phyloP scores from a whole-genome alignment of 805 yeast species.

The Cyberlindnera mrakii region DNA sequence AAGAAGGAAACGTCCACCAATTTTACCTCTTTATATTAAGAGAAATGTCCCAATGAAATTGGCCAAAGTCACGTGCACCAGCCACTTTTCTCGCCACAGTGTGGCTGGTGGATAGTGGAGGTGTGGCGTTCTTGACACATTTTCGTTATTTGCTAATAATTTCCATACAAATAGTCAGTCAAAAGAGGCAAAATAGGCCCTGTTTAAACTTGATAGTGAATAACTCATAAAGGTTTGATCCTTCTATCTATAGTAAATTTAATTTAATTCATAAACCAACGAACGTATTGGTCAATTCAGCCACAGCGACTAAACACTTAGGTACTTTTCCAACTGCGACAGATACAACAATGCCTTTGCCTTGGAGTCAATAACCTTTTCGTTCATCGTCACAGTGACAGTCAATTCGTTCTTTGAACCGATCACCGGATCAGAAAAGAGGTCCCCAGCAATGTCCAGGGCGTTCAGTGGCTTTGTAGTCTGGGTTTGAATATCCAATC shows the following conservation, averaged over 20 bases:
- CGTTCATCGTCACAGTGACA: conserved; percentile 29
- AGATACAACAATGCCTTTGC: conserved; percentile 34
- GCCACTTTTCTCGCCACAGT: too few relatives aligned
- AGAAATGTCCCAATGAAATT: too few relatives aligned
- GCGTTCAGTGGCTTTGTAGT: conserved; percentile 10
- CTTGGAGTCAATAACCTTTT: conserved; percentile 37
- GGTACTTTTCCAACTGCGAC: conserved; percentile 14
- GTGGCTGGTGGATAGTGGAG: too few relatives aligned
- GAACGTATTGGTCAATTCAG: not conserved
- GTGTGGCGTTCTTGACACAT: too few relatives aligned
- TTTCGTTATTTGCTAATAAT: too few relatives aligned
- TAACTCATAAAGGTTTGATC: too few relatives aligned
- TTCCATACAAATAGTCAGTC: too few relatives aligned
- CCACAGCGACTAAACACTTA: not conserved
- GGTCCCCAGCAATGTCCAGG: conserved; percentile 22
- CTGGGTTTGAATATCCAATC: conserved; percentile 23
- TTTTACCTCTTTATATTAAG: too few relatives aligned
- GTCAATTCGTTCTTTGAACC: conserved; percentile 24
- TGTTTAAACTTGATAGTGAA: too few relatives aligned
- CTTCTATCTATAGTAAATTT: not conserved
- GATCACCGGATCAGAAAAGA: conserved; percentile 14
- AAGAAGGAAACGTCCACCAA: too few relatives aligned
- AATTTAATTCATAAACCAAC: not conserved
- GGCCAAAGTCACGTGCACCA: too few relatives aligned
- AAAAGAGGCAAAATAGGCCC: too few relatives aligned